These are phyloP conservation scores for Wickerhamiella sergipiensis DNA, from an alignment of 805 yeast species.

Conservation along the genomic window DNA sequence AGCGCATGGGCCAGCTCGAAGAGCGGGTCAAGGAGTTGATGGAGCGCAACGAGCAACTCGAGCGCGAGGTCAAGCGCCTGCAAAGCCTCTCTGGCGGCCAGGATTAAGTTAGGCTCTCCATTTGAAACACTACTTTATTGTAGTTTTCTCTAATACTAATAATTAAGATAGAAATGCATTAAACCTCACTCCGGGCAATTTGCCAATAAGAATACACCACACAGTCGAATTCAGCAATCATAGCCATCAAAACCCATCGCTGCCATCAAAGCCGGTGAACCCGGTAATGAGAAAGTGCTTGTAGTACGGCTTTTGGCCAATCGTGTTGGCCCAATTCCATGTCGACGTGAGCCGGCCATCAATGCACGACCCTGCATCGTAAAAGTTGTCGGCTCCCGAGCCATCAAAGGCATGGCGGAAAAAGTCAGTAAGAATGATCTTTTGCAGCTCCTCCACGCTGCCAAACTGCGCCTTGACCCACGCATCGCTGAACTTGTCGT, in stretches of 20 bases:
- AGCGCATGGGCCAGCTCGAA: constrained; percentile 79
- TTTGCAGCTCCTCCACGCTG: constrained; percentile 38
- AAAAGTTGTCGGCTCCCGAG: constrained; percentile 72
- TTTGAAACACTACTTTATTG: background rate
- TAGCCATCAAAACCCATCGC: constrained; percentile 36
- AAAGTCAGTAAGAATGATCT: constrained; percentile 34
- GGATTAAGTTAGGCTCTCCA: background rate
- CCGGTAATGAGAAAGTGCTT: constrained; percentile 52
- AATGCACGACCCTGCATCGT: constrained; percentile 73
- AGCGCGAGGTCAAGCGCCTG: constrained; percentile 38
- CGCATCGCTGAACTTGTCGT: constrained; percentile 23
- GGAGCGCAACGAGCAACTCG: constrained; percentile 43
- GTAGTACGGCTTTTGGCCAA: constrained; percentile 52
- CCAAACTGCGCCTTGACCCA: constrained; percentile 51
- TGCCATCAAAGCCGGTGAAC: constrained; percentile 63
- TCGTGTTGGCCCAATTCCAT: constrained; percentile 70
- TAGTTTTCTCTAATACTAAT: background rate
- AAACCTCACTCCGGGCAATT: no score
- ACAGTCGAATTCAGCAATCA: no score
- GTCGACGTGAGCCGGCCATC: constrained; percentile 73
- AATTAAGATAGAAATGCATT: background rate
- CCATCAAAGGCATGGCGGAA: constrained; percentile 57
- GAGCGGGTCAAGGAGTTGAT: constrained; percentile 57
- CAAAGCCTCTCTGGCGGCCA: constrained; percentile 6
- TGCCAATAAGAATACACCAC: no score